These are phyloP conservation scores for Ambrosiella cleistominuta DNA, from an alignment of 2,329 filamentous ascomycete species.

Conservation along the genomic window DNA sequence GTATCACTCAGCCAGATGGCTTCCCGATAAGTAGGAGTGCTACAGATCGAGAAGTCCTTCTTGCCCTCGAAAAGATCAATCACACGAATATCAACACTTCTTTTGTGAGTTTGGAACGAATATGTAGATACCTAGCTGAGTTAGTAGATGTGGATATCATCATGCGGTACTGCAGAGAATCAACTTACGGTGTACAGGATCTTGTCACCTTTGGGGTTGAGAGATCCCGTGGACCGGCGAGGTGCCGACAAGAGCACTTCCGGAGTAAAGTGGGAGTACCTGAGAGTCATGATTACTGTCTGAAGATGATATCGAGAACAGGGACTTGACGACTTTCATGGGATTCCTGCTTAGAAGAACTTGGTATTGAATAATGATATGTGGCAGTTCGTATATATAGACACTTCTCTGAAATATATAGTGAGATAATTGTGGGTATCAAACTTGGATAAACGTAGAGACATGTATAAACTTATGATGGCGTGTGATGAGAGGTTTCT, in stretches of 20 bases:
- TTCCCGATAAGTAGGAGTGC: conserved; percentile 48
- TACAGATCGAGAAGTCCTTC: conserved; percentile 46
- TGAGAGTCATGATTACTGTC: conserved; percentile 46
- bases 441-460: too few species aligned
- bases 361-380: not conserved
- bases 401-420: too few species aligned
- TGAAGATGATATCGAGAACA: not conserved
- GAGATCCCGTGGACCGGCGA: conserved; percentile 49
- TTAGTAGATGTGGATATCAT: not conserved
- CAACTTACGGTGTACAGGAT: conserved; percentile 44
- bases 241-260: conserved; percentile 62
- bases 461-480: too few species aligned
- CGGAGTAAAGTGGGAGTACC: conserved; percentile 54
- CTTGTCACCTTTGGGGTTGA: conserved; percentile 48
- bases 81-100: conserved; percentile 49
- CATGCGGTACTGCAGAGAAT: not conserved
- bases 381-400: not conserved
- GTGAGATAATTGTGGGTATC: too few species aligned
- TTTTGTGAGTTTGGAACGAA: conserved; percentile 58
- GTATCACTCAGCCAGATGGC: conserved; percentile 59
- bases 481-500: too few species aligned
- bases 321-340: too few species aligned
- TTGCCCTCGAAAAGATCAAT: conserved; percentile 48
- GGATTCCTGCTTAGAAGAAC: too few species aligned
- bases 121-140: conserved; percentile 48